phyloP scores from a whole-genome alignment of 257 asterid genomes.

The Jacaranda copaia region DNA sequence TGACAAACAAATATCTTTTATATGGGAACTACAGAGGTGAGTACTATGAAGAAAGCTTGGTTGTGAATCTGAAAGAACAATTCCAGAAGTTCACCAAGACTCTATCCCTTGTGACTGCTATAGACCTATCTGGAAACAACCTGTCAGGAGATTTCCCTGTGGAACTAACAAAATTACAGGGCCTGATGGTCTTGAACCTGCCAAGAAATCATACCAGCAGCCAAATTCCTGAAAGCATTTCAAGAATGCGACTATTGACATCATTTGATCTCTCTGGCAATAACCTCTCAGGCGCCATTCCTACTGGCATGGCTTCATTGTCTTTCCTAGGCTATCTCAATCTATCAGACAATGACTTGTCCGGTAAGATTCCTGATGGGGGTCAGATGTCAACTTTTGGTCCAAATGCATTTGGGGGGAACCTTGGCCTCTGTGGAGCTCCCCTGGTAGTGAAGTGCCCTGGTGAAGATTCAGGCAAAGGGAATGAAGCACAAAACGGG shows the following conservation, averaged over 20 bases:
- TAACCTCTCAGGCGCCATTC: conserved; percentile 51
- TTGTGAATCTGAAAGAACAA: conserved; percentile 49
- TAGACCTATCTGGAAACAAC: conserved; percentile 57
- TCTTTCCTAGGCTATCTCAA: conserved; percentile 53
- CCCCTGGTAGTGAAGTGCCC: conserved; percentile 46
- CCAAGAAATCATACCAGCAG: conserved; percentile 58
- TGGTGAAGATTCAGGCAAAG: conserved; percentile 19
- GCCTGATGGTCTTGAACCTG: conserved; percentile 53
- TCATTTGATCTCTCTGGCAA: conserved; percentile 65
- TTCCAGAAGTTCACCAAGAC: conserved; percentile 56
- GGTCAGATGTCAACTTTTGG: conserved; percentile 62
- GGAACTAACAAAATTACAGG: conserved; percentile 43
- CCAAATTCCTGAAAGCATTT: conserved; percentile 54
- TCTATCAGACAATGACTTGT: conserved; percentile 52
- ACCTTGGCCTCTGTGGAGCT: conserved; percentile 56
- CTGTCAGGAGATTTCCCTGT: conserved; percentile 53
- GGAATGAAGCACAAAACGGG: not conserved
- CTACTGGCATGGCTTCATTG: conserved; percentile 50
- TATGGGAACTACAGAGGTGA: conserved; percentile 53
- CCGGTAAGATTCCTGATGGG: conserved; percentile 55
- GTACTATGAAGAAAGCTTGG: conserved; percentile 55
- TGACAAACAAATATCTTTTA: conserved; percentile 38
- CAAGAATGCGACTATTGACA: conserved; percentile 43
- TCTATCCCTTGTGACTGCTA: conserved; percentile 57
- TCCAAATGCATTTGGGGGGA: conserved; percentile 47